These are phyloP conservation scores for Pulveroboletus frians DNA, from an alignment of 768 basidiomycete genomes.

Conservation along the genomic window DNA sequence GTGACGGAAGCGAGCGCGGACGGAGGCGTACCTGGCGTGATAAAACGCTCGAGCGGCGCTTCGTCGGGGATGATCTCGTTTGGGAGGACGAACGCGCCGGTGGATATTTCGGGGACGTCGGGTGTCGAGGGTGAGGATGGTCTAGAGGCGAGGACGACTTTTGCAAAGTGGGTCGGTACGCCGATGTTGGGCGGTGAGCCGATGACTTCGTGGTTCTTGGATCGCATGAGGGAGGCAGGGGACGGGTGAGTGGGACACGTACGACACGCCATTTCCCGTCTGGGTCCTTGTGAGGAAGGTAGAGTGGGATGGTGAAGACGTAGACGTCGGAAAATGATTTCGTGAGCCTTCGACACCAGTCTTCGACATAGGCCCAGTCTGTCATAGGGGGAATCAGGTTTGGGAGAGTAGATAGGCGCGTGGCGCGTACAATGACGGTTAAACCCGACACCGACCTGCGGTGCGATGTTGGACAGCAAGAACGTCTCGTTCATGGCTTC, in stretches of 20 bases:
- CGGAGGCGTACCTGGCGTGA: conserved; percentile 59
- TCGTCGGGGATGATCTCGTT: conserved; percentile 90
- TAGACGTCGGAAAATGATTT: conserved; percentile 90
- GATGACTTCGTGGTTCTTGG: conserved; percentile 89
- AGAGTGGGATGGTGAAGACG: conserved; percentile 96
- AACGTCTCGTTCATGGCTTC: conserved; percentile 97
- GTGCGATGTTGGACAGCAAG: conserved; percentile 90
- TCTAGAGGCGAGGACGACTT: conserved; percentile 79
- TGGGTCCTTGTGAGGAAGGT: conserved; percentile 75
- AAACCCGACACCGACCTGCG: conserved; percentile 96
- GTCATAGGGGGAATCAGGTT: neutral
- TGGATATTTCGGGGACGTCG: conserved; percentile 67
- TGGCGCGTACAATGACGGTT: conserved; percentile 78
- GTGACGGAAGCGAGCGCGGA: neutral
- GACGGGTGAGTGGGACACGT: conserved; percentile 30
- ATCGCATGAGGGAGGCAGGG: neutral
- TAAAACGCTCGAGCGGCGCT: conserved; percentile 72
- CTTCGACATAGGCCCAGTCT: conserved; percentile 97
- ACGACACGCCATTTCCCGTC: conserved; percentile 98
- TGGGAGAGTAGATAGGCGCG: neutral
- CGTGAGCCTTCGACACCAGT: conserved; percentile 91
- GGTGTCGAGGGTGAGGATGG: conserved; percentile 71
- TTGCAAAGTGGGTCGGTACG: conserved; percentile 98
- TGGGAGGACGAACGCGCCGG: conserved; percentile 93
- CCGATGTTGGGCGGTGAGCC: conserved; percentile 84